These are phyloP conservation scores for Marchantia polymorpha DNA, from an alignment of 225 moss, liverwort and hornwort genomes.

Conservation along the genomic window DNA sequence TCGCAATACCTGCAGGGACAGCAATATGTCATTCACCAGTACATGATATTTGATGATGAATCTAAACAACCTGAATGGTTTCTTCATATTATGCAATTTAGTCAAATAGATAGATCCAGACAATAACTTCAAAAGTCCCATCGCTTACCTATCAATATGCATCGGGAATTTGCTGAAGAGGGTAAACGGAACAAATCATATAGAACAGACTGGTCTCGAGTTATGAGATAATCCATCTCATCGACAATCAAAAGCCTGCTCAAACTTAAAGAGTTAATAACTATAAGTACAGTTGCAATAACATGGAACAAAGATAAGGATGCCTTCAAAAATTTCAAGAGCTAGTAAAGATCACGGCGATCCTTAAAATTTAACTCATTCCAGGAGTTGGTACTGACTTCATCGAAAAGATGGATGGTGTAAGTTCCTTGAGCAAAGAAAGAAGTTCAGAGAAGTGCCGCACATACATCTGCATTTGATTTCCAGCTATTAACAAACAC, in stretches of 20 bases:
- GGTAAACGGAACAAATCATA: conserved; percentile 85
- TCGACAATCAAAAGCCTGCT: conserved; percentile 81
- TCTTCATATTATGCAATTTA: too few species aligned
- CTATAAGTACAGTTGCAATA: not conserved
- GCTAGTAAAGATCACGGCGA: not conserved
- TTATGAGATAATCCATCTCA: conserved; percentile 97
- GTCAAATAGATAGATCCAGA: too few species aligned
- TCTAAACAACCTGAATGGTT: too few species aligned
- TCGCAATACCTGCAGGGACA: conserved; percentile 63
- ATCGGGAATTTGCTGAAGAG: conserved; percentile 63
- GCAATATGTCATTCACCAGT: not conserved
- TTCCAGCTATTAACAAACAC: not conserved
- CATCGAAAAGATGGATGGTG: not conserved
- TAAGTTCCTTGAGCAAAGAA: not conserved
- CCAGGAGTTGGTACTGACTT: not conserved
- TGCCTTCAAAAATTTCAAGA: not conserved
- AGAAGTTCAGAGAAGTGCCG: not conserved
- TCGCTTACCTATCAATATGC: conserved; percentile 68
- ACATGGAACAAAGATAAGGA: not conserved
- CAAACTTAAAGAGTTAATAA: conserved; percentile 13
- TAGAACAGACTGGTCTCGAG: conserved; percentile 82
- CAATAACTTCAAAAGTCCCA: not conserved
- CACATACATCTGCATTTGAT: not conserved
- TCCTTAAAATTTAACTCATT: not conserved
- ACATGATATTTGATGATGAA: not conserved